Percentiles rank a stretch among this genome's conserved stretches.
Evolutionary conservation across 192 early-diverging fungal genomes (phyloP).

Genomic region (Gamsiella multidivaricata): DNA sequence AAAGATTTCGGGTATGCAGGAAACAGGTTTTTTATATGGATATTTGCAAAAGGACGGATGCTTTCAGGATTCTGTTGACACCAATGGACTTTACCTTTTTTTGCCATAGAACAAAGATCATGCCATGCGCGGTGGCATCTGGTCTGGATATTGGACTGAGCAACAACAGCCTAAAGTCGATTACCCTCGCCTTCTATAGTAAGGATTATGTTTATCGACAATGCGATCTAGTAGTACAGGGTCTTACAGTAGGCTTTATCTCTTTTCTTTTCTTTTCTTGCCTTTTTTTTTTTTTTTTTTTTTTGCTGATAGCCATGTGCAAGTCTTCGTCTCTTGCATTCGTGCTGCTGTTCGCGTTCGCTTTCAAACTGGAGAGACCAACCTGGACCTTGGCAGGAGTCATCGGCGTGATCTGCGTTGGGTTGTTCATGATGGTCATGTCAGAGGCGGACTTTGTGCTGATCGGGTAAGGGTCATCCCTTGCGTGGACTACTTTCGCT

Average conservation of each 20-base stretch:
- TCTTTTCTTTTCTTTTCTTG: too few relatives aligned
- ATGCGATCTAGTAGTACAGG: neutral
- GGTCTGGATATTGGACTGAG: constrained; percentile 92
- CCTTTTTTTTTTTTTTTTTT: constrained; percentile 4
- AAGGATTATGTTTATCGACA: neutral
- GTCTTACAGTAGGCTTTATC: neutral
- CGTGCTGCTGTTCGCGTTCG: constrained; percentile 89
- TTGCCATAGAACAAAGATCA: constrained; percentile 74
- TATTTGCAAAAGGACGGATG: too few relatives aligned
- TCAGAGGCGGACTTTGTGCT: constrained; percentile 84
- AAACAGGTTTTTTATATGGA: neutral
- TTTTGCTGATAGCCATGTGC: constrained; percentile 70
- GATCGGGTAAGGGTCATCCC: constrained; percentile 77
- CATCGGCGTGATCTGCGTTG: constrained; percentile 82
- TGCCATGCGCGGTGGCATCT: constrained; percentile 90
- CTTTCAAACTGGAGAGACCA: constrained; percentile 86
- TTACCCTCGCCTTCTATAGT: constrained; percentile 94
- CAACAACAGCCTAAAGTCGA: constrained; percentile 87
- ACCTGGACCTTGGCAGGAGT: constrained; percentile 76
- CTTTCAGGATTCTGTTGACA: too few relatives aligned
- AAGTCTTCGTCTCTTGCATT: constrained; percentile 82
- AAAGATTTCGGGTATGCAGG: constrained; percentile 59
- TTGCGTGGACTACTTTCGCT: too few relatives aligned
- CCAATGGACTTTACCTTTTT: too few relatives aligned
- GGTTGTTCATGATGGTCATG: constrained; percentile 90